Evolutionary conservation across 2,329 filamentous ascomycete species (phyloP), one percentile per base, ranked within the genome.

Genomic region (Diaporthe vaccinii): DNA sequence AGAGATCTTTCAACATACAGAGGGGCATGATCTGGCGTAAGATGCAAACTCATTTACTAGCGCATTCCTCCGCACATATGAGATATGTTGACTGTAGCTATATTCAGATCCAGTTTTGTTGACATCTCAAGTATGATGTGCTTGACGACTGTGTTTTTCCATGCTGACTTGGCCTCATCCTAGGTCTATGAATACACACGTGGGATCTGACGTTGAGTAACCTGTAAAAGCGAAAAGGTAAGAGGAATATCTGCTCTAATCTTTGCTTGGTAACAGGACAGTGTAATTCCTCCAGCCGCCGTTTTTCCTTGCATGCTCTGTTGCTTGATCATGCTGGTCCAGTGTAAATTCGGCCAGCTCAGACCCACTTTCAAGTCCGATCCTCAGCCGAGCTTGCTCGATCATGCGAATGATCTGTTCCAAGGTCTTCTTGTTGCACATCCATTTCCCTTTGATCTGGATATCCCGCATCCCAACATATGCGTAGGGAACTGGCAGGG

Each of bases 401-500:
- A 57, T 34, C 55, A 57, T 57, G 15, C 55, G 55, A 1, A 57
- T 57, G 17, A 57, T 14, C 55, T 57, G 25, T 34, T 57, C 28
- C 14, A 34, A 10, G 12, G 55, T 57, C 28, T 57, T 57, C 55
- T 57, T 57, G 28, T 22, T 57, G 28, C 28, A 57, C 55, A 57
- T 57, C 55, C 55, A 57, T 57, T 57, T 57, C 15, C 55, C 55
- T 10, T 57, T 57, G 31, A 57, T 57, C 55, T 57, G 55, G 17
- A 57, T 57, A 34, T 57, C 55, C 15, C 34, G 55, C 28, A 57
- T 57, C 55, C 25, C 28, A 22, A 34, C 28, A 20, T 17, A 31
- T 12, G 22, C 9, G 55, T 57, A 57, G 17, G 25, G 25, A 9
- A 57, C 28, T 9, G 55, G 28, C 28, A 57, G 55, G 28, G 22